Conservation (phyloP, 768 basidiomycete genomes). For the Agaricus subrufescens region DNA sequence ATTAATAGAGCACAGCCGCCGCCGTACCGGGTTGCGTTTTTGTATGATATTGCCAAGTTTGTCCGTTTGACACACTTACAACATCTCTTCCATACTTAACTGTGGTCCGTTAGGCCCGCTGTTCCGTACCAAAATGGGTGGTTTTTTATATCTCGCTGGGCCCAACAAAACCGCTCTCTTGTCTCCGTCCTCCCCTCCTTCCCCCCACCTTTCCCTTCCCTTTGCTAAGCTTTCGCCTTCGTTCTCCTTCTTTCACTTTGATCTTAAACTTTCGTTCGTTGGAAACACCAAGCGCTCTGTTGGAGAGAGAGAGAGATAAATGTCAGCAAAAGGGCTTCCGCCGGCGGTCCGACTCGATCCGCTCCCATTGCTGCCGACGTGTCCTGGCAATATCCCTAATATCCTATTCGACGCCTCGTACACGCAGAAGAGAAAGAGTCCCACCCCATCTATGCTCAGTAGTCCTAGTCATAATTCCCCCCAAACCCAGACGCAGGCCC, state of each 20-base stretch:
- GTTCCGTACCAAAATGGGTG: no score
- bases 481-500: not conserved
- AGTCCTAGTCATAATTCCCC: not conserved
- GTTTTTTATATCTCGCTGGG: no score
- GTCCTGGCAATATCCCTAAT: not conserved
- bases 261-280: not conserved
- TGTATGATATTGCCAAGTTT: no score
- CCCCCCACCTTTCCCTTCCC: no score
- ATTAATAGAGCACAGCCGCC: no score
- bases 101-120: no score
- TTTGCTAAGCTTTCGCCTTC: not conserved
- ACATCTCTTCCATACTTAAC: no score
- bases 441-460: not conserved
- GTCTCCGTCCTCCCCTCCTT: no score
- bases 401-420: not conserved
- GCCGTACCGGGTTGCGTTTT: no score
- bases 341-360: conserved; percentile 6
- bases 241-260: not conserved
- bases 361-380: not conserved
- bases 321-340: conserved; percentile 5
- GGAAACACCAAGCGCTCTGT: not conserved
- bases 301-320: not conserved
- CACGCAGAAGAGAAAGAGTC: not conserved
- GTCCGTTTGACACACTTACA: no score
- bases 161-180: no score